These are phyloP conservation scores for Penicillium egyptiacum DNA, from an alignment of 495 filamentous ascomycete species.

Conservation along the genomic window DNA sequence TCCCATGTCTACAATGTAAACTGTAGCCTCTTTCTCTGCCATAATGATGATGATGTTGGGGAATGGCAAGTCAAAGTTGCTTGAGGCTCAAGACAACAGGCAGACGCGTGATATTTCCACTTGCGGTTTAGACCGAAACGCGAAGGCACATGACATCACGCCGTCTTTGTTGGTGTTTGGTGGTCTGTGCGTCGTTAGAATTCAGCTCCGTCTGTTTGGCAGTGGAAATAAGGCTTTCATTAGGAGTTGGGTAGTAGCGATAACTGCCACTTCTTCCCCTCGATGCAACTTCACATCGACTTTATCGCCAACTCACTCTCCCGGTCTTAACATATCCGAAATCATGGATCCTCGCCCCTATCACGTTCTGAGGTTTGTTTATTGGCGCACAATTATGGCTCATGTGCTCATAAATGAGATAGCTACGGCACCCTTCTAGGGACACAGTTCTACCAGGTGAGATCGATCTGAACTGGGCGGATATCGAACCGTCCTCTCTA, in stretches of 20 bases:
- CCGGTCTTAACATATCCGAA: conserved; percentile 6
- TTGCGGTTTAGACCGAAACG: conserved; percentile 35
- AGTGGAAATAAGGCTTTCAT: conserved; percentile 11
- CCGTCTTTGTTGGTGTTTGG: conserved; percentile 11
- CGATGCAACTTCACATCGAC: conserved; percentile 3
- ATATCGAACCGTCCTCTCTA: neutral
- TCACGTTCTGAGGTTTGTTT: conserved; percentile 69
- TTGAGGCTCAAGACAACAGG: conserved; percentile 23
- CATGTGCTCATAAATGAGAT: conserved; percentile 4
- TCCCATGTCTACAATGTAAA: conserved; percentile 89
- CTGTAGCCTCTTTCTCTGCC: conserved; percentile 91
- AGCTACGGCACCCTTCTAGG: conserved; percentile 82
- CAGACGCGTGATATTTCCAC: conserved; percentile 51
- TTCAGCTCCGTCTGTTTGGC: neutral
- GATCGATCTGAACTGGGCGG: neutral
- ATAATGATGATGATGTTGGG: conserved; percentile 46
- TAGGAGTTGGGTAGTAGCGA: neutral
- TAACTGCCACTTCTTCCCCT: conserved; percentile 1
- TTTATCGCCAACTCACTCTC: conserved; percentile 2
- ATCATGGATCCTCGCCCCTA: conserved; percentile 65
- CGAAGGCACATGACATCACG: conserved; percentile 50
- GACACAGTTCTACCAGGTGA: conserved; percentile 75
- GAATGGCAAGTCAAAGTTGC: conserved; percentile 7
- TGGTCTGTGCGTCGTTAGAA: conserved; percentile 20
- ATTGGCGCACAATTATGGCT: neutral